Conservation (phyloP, 805 yeast genomes). For the Helenozyma rhizophorensis region DNA sequence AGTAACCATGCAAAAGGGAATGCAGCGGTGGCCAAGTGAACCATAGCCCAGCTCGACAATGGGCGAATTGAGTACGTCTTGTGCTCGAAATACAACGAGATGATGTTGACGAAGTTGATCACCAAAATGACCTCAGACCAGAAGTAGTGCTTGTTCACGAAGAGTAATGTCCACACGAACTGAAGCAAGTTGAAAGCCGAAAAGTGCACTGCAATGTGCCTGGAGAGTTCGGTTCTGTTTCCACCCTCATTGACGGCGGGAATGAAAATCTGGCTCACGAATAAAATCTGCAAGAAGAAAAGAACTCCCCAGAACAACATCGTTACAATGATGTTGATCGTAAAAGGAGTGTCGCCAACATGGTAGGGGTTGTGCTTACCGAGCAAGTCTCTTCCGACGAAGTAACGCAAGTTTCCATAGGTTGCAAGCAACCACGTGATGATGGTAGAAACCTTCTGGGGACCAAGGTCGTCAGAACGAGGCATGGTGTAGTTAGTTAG, state of each 20-base stretch:
- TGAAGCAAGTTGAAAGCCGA: slow-evolving; percentile 55
- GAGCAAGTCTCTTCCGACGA: slow-evolving; percentile 50
- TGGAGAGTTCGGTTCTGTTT: slow-evolving; percentile 23
- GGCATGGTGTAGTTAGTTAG: too few relatives aligned
- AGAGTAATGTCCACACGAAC: slow-evolving; percentile 61
- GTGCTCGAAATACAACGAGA: slow-evolving; percentile 52
- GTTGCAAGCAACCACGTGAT: slow-evolving; percentile 53
- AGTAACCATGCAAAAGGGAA: slow-evolving; percentile 73
- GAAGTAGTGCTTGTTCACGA: slow-evolving; percentile 55
- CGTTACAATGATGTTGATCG: slow-evolving; percentile 47
- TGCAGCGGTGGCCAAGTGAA: slow-evolving; percentile 65
- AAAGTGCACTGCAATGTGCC: slow-evolving; percentile 56
- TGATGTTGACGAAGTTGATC: slow-evolving; percentile 55
- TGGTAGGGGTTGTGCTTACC: slow-evolving; percentile 46
- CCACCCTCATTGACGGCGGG: slow-evolving; percentile 22
- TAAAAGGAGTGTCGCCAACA: slow-evolving; percentile 66
- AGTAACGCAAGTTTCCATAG: slow-evolving; percentile 52
- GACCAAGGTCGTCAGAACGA: slow-evolving; percentile 12
- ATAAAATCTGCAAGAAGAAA: slow-evolving; percentile 49
- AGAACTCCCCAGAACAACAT: slow-evolving; percentile 57
- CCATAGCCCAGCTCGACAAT: slow-evolving; percentile 46
- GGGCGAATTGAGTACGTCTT: slow-evolving; percentile 56
- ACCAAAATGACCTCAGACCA: slow-evolving; percentile 55
- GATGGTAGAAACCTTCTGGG: slow-evolving; percentile 44
- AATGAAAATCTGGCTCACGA: slow-evolving; percentile 42